Base-by-base conservation (phyloP, 805 yeast genomes). In the Sugiyamaella smithiae region DNA sequence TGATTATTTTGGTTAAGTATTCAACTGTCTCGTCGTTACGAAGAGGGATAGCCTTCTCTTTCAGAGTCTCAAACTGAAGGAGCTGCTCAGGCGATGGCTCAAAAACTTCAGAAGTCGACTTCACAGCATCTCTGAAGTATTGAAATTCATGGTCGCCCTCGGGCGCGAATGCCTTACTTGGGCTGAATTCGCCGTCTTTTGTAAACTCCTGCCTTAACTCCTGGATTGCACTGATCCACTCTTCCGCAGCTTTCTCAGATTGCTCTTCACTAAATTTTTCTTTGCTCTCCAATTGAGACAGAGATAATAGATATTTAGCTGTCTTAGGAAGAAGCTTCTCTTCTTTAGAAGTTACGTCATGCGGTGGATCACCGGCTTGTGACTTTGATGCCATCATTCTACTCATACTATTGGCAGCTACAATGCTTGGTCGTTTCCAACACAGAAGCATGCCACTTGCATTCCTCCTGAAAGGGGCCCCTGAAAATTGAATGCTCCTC, bases 1-100 rank as follows among this genome's bases (percentile, higher is more conserved):
- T 93, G 53, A 93, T 81, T 71, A 89, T 75, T 64, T 89, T 89
- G 47, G 87, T 83, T 61, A 93, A 79, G 58, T 85, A 83, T 43
- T 82, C 82, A 43, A 90, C 72, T 17, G 82, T 78, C n/a, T 86
- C 84, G 58, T 88, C 93, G 40, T 70, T 68, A 55, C 74, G 72
- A 23, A 71, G 61, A 23, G 96, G 95, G 25, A 88, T 69, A 9
- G 79, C 76, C 52, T 71, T 69, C 35, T 66, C 71, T 50, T 74
- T 69, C 44, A 84, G 68, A 9, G 63, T 65, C 48, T 75, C 79
- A 38, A 72, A 72, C 64, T 88, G 81, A 4, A 70, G 75, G 20
- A 77, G 46, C 66, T 90, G 97, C 57, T 77, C 82, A 29, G 70
- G 75, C 2, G 84, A 70, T 32, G 95, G 90, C 19, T 53, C 14